Base-by-base conservation (phyloP, 2,329 filamentous ascomycete species). In the Neofusicoccum umdonicola region DNA sequence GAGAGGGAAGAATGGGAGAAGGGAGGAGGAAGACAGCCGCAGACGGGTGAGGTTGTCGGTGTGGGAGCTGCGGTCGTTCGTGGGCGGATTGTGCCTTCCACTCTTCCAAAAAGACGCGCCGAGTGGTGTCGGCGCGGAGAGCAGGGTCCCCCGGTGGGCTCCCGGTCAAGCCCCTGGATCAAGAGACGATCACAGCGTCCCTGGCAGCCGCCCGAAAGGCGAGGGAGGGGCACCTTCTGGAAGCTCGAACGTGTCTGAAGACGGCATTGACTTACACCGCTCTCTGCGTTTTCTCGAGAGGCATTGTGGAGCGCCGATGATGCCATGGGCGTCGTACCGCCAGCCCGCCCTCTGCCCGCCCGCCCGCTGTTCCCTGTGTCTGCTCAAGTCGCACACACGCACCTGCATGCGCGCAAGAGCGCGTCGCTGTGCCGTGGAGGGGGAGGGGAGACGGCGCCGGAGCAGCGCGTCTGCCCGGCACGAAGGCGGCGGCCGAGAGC, bases 191-290 rank as follows among this genome's bases (percentile, higher is more conserved):
- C 56, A 35, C 56, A 60, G 56, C 56, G 56, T n/a, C 54, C 17
- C 54, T 19, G 54, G 7, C 35, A 56, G 39, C 51, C 52, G 39
- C 37, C 52, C 37, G 37, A 42, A 57, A 42, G 22, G 22, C 54
- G 54, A 45, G 22, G 17, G 56, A 60, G 56, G 56, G 56, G 56
- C 56, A 60, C 12, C 39, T 60, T 60, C 56, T 60, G 56, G 56
- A 60, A 60, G 56, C 56, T 60, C 56, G 41, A 47, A 44, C 56
- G 9, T 27, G 42, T 60, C 56, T 60, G 41, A 60, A 60, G 56
- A 60, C 56, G 56, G 56, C 56, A 60, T 60, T 60, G 56, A 60
- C 56, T 60, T 60, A 60, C 56, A 60, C 56, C 56, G 56, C 56
- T 60, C 56, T 60, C 42, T 47, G 42, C 31, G 3, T 31, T 9